Base-by-base conservation (phyloP, 1,284 basidiomycete species). In the Xerocomus nothofagi region DNA sequence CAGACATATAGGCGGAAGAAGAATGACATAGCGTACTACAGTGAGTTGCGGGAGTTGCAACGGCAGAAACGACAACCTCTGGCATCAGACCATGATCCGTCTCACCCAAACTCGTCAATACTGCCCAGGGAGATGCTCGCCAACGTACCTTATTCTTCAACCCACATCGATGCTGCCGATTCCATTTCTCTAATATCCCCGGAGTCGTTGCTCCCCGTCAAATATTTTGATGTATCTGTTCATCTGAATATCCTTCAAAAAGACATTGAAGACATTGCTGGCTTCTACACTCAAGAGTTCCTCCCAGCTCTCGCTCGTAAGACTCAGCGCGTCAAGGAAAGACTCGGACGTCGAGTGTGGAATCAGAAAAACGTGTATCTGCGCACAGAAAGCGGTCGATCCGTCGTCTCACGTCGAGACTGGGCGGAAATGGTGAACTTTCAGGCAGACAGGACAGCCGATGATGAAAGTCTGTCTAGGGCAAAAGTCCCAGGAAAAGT, bases 291-390 rank as follows among this genome's bases (percentile, higher is more conserved):
- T 14, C 50, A 62, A 18, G 71, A 71, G 20, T 65, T 80, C 12
- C 67, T 71, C n/a, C 66, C 70, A 11, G 66, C 77, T 3, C 57
- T 80, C 10, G 74, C 69, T 6, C 78, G 84, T n/a, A 77, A 71
- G 20, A 69, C 71, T 2, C 77, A 82, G 51, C 78, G 86, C 21
- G 48, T 80, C 17, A 87, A 87, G 67, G 86, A 90, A 67, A 73
- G 77, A 26, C 68, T 88, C 12, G 85, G 84, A 4, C 78, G 88
- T 14, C 79, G 88, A 17, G 79, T 90, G 3, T 89, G 85, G 86
- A 62, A 53, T 8, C 72, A 65, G 26, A 80, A 79, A 63, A 70
- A 80, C 49, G 57, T 89, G 3, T 90, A 76, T 57, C 43, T 88
- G 39, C 63, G 61, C 20, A 59, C 63, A 17, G 54, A 57, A n/a